phyloP scores from a whole-genome alignment of 768 basidiomycete genomes.

The Trametes sanguinea region DNA sequence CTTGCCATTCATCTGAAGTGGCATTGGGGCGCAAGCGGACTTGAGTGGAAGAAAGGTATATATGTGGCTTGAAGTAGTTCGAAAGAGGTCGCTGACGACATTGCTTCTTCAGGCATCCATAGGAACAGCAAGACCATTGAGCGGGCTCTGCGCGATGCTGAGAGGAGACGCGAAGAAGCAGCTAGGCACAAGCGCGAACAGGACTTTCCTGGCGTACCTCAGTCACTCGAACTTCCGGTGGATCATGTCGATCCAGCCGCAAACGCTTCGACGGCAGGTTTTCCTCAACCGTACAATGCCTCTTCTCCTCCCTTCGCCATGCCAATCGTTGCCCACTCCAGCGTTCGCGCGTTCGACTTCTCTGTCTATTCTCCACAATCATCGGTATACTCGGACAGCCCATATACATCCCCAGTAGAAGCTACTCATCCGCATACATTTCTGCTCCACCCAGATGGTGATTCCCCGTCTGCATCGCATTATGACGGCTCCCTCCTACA shows the following conservation, averaged over 20 bases:
- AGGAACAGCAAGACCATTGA: constrained; percentile 10
- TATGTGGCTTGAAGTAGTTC: neutral
- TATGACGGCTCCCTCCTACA: neutral
- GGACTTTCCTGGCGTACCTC: neutral
- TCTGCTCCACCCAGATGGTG: neutral
- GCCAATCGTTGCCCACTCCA: constrained; percentile 14
- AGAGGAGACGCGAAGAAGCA: constrained; percentile 6
- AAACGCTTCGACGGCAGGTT: neutral
- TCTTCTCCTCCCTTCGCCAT: neutral
- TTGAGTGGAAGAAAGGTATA: constrained; percentile 23
- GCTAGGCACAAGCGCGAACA: neutral
- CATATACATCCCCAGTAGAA: neutral
- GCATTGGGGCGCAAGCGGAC: constrained; percentile 23
- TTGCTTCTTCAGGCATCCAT: constrained; percentile 13
- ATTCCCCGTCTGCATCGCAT: neutral
- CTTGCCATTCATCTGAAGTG: constrained; percentile 26
- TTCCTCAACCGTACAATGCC: neutral
- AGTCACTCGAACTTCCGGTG: neutral
- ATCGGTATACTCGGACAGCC: neutral
- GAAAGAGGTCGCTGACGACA: no score
- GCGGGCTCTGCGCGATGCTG: constrained; percentile 12
- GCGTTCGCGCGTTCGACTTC: constrained; percentile 6
- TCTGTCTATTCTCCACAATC: neutral
- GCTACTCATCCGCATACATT: neutral
- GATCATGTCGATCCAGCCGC: neutral